A percentile compares a stretch with the other conserved stretches of the same genome.
Evolutionary conservation across 2,329 filamentous ascomycete species (phyloP).

Genomic region (Penicillium sclerotigenum): DNA sequence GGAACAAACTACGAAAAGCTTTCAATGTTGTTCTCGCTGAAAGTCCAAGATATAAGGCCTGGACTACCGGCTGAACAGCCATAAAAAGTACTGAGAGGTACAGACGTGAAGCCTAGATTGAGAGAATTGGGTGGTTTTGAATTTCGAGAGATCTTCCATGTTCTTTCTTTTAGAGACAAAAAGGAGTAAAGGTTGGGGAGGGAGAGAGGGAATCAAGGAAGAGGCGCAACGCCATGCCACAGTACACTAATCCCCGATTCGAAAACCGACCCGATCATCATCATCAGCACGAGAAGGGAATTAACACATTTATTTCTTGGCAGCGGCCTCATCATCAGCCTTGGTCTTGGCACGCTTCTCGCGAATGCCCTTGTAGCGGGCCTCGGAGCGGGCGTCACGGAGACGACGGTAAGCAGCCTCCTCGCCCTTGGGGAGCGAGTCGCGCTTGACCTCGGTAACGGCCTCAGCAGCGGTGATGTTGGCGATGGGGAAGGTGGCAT

Average conservation of each 20-base stretch:
- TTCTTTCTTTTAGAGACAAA: slow-evolving; percentile 38
- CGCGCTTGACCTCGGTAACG: slow-evolving; percentile 75
- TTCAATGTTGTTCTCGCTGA: neutral
- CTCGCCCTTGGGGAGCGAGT: slow-evolving; percentile 73
- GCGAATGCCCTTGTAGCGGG: slow-evolving; percentile 74
- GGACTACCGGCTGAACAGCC: neutral
- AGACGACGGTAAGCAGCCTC: slow-evolving; percentile 85
- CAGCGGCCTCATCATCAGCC: slow-evolving; percentile 61
- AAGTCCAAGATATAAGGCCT: neutral
- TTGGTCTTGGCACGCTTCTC: slow-evolving; percentile 92
- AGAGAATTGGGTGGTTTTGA: slow-evolving; percentile 34
- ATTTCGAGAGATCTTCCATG: slow-evolving; percentile 39
- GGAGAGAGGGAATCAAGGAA: slow-evolving; percentile 29
- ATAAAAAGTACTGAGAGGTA: slow-evolving; percentile 3
- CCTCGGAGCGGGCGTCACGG: slow-evolving; percentile 78
- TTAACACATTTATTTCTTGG: slow-evolving; percentile 50
- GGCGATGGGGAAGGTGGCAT: slow-evolving; percentile 68
- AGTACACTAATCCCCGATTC: slow-evolving; percentile 35
- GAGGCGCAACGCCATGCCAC: slow-evolving; percentile 38
- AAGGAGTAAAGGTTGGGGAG: slow-evolving; percentile 18
- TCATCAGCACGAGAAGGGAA: slow-evolving; percentile 34
- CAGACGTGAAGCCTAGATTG: slow-evolving; percentile 15
- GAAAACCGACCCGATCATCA: slow-evolving; percentile 42
- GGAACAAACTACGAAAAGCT: neutral
- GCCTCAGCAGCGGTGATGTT: slow-evolving; percentile 56